Evolutionary conservation across 2,329 filamentous ascomycete genomes (phyloP), one percentile per base, ranked within the genome.

Genomic region (Fusarium papillatum): DNA sequence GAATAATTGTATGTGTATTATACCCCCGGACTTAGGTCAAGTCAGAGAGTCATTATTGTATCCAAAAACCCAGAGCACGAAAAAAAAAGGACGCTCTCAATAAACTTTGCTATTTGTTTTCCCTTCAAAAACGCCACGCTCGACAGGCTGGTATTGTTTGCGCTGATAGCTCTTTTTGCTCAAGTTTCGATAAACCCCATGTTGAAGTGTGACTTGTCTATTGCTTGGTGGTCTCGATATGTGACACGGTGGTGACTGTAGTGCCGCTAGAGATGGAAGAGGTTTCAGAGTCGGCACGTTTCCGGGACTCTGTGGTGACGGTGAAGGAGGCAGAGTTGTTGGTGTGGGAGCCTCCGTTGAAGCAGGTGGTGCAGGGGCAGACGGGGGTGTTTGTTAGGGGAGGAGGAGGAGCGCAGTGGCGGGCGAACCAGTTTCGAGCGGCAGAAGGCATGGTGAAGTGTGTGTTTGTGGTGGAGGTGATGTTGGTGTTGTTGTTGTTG

Each of bases 361-460:
- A 84, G 79, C 83, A 84, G 57, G 78, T 72, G 64, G 78, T 80
- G 76, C 84, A 86, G 64, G 84, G 83, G 67, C 84, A 86, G 24
- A 79, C 73, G 6, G 83, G 78, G 39, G 77, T 78, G 70, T 76
- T 75, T 77, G 80, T 82, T 76, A 84, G 78, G 57, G 84, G 83
- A 3, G 84, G 84, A 22, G 83, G 82, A 66, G 84, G 83, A 60
- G 83, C 78, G 73, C 83, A 85, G 81, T 86, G 84, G 72, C 84
- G 84, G 61, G 83, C 81, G 71, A 85, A 85, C 84, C 84, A 86
- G 74, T 78, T 81, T 62, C 81, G 81, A 57, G 73, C 78, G 63
- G 77, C 70, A 39, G 82, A 84, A 71, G 82, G 76, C 82, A 83
- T 83, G 59, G 43, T 64, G 29, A 29, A 29, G 59, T 41, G 43